Base-by-base conservation (phyloP, 164 flowering plant species). In the Stephania yunnanensis region DNA sequence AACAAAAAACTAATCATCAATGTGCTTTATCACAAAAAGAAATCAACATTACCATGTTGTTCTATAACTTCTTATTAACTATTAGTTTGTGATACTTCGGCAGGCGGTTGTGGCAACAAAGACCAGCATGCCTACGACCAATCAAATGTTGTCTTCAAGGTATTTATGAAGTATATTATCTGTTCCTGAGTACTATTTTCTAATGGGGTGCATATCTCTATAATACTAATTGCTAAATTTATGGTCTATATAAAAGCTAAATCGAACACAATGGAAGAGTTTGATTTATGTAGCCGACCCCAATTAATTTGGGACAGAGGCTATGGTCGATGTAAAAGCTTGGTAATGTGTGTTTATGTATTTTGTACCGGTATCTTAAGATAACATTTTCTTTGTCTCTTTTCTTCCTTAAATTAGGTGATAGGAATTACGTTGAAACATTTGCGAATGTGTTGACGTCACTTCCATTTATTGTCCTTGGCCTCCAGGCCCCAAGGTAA, bases 401-500 rank as follows among this genome's bases (percentile, higher is more conserved):
- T n/a, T 17, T 78, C 66, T 44, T 67, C 55, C 9, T 46, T 76
- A 70, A 71, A 74, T 61, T 73, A 94, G 98, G 92, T 69, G 99
- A 93, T 83, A 81, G 77, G 71, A 72, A 71, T 74, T 20, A 88
- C 53, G 71, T 82, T 50, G 99, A 93, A 82, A 93, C 83, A 65
- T 78, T 89, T 80, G 96, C 87, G 22, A 95, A 95, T 86, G 98
- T 95, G 73, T 83, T 93, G 44, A 95, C 99, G 20, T 93, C 99
- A 30, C 84, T 95, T 74, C 99, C 99, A 70, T 95, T 95, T 77
- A 85, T 95, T 78, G 89, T 82, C 69, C 91, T 95, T 74, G 99
- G 99, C 72, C 70, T 92, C 74, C 92, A 93, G 31, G 87, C 97
- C 69, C 98, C 99, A 73, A 86, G 99, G 99, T 82, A 75, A 76